Evolutionary conservation across 164 flowering plant species (phyloP).

Genomic region (Protea cynaroides): DNA sequence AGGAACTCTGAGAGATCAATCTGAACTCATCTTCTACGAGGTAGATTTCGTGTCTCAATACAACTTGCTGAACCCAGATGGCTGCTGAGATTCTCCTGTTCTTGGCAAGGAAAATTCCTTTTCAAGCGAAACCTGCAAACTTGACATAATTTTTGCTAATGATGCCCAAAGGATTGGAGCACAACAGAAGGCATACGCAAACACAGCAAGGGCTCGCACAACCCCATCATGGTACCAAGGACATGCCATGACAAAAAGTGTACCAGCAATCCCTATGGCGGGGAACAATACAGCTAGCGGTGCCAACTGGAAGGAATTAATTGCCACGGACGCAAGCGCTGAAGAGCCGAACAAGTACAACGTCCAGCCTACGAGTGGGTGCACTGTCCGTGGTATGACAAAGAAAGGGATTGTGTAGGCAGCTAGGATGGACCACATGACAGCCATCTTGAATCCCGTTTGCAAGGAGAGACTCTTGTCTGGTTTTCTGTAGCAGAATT

Average conservation of each 20-base stretch:
- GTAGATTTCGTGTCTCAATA: slow-evolving; percentile 25
- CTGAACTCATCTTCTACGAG: no score
- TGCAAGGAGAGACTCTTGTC: slow-evolving; percentile 55
- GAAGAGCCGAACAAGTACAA: slow-evolving; percentile 72
- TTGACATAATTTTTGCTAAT: slow-evolving; percentile 38
- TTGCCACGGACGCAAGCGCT: slow-evolving; percentile 46
- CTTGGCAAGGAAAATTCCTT: slow-evolving; percentile 61
- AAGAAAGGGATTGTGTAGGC: slow-evolving; percentile 70
- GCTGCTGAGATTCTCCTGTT: slow-evolving; percentile 46
- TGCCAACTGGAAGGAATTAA: slow-evolving; percentile 63
- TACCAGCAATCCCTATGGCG: slow-evolving; percentile 53
- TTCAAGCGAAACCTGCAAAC: slow-evolving; percentile 60
- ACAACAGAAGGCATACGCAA: slow-evolving; percentile 68
- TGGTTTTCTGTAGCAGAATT: slow-evolving; percentile 60
- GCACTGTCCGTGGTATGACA: slow-evolving; percentile 70
- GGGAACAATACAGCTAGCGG: slow-evolving; percentile 52
- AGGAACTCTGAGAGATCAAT: no score
- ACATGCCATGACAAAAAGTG: slow-evolving; percentile 78
- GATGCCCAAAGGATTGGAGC: slow-evolving; percentile 66
- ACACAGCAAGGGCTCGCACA: slow-evolving; percentile 59
- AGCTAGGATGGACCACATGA: slow-evolving; percentile 60
- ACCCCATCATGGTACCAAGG: slow-evolving; percentile 83
- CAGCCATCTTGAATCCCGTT: slow-evolving; percentile 44
- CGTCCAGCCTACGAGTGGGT: slow-evolving; percentile 83
- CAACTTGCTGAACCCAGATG: slow-evolving; percentile 55